Conservation (phyloP, 2,329 filamentous ascomycete genomes). For the Aspergillus costaricaensis region DNA sequence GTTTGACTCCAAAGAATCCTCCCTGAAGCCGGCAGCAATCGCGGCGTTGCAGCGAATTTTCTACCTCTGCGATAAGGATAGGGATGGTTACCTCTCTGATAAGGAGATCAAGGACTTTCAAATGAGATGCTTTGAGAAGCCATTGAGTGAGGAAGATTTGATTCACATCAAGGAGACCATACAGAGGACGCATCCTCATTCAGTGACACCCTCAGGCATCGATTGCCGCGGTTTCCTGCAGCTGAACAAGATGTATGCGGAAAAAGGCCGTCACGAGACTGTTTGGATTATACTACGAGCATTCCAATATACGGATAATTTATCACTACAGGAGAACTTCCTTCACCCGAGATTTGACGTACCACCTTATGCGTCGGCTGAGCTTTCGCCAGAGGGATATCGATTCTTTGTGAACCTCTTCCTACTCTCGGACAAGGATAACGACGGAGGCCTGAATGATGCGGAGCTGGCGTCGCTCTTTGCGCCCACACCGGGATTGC, state of each 20-base stretch:
- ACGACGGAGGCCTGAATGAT: conserved; percentile 89
- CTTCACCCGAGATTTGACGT: conserved; percentile 93
- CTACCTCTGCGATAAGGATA: conserved; percentile 93
- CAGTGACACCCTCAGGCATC: conserved; percentile 70
- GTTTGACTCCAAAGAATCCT: conserved; percentile 91
- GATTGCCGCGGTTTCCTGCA: conserved; percentile 81
- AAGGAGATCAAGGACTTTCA: conserved; percentile 91
- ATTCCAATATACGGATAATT: conserved; percentile 93
- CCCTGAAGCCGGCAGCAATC: conserved; percentile 84
- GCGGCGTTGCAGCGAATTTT: conserved; percentile 88
- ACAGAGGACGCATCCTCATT: conserved; percentile 64
- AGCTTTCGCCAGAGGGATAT: conserved; percentile 91
- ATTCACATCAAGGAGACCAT: conserved; percentile 90
- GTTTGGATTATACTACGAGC: conserved; percentile 96
- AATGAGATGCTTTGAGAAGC: conserved; percentile 86
- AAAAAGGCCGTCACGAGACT: conserved; percentile 96
- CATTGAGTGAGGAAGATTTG: conserved; percentile 76
- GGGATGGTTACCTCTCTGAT: conserved; percentile 89
- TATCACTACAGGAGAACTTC: conserved; percentile 88
- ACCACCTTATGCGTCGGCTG: conserved; percentile 85
- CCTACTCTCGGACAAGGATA: conserved; percentile 93
- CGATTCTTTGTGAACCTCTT: conserved; percentile 98
- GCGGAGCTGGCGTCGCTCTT: conserved; percentile 83
- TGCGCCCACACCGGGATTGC: conserved; percentile 87
- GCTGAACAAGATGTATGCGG: conserved; percentile 92